Base-by-base conservation (phyloP, 768 basidiomycete species). In the Suillus americanus region DNA sequence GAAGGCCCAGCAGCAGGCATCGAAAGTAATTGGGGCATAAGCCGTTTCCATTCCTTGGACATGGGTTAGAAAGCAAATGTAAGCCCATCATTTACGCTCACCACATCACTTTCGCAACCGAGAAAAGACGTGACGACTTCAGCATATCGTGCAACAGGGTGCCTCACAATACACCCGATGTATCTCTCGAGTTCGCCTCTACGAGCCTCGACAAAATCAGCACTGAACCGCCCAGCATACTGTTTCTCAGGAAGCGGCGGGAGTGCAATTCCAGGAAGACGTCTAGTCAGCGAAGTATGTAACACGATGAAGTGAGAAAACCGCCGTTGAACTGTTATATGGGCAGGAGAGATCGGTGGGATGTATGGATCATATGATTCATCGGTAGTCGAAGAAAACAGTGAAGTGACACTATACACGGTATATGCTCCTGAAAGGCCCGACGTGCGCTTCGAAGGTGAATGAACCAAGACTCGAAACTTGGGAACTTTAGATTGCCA, bases 231-330 rank as follows among this genome's bases (percentile, higher is more conserved):
- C 2, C 91, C 91, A 0, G 91, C 82, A 66, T 95, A 93, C 68
- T 91, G 89, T 71, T 94, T 94, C 73, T 93, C 92, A 0, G 94
- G 94, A 9, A 95, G 81, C 0, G 91, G 90, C 0, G 94, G 92
- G 2, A 95, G 80, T 4, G 87, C 87, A 35, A 95, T 85, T 0
- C 90, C 90, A 7, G 91, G 91, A 4, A 94, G 83, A 9, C 88
- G 81, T 28, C 86, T 80, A 23, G 83, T 80, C 56, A 96, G 77
- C 10, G 89, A 86, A 2, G 89, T 87, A 67, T 94, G 89, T 37
- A 96, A 81, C 59, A 88, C 82, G 33, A 89, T 86, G 69, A 96
- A 96, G 64, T 95, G 90, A 4, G 92, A 93, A 78, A 91, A 96
- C 8, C 94, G 88, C 13, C 94, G 83, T 43, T 89, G 81, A 43